Evolutionary conservation across 768 basidiomycete genomes (phyloP).

Genomic region (Royoungia palumana): DNA sequence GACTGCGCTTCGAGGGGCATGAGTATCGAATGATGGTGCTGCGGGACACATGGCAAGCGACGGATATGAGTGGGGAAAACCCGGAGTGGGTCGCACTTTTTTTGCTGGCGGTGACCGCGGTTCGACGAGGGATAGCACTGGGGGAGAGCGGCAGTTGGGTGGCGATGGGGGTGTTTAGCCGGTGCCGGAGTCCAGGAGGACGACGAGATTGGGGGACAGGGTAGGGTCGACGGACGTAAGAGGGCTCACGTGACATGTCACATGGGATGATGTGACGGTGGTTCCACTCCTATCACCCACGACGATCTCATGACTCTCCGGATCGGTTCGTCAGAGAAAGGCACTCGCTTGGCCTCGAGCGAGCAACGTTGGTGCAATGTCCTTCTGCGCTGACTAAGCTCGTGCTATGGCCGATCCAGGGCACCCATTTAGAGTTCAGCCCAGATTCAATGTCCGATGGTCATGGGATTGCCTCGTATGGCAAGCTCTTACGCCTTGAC

Average conservation of each 20-base stretch:
- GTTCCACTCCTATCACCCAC: slow-evolving; percentile 20
- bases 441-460: slow-evolving; percentile 26
- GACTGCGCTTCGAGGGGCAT: background rate
- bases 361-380: slow-evolving; percentile 20
- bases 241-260: background rate
- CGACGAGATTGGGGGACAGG: background rate
- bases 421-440: slow-evolving; percentile 22
- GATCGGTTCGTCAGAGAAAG: too few species aligned
- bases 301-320: slow-evolving; percentile 13
- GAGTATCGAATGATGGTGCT: background rate
- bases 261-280: too few species aligned
- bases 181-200: background rate
- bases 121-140: background rate
- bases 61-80: slow-evolving; percentile 6
- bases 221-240: background rate
- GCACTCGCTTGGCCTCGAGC: slow-evolving; percentile 18
- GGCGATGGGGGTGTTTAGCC: background rate
- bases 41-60: slow-evolving; percentile 11
- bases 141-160: background rate
- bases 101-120: too few species aligned
- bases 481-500: slow-evolving; percentile 26
- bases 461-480: slow-evolving; percentile 11
- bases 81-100: too few species aligned
- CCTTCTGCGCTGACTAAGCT: background rate
- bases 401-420: slow-evolving; percentile 2